These are phyloP conservation scores for Curvularia spicifera DNA, from an alignment of 2,329 filamentous ascomycete species.

Conservation along the genomic window DNA sequence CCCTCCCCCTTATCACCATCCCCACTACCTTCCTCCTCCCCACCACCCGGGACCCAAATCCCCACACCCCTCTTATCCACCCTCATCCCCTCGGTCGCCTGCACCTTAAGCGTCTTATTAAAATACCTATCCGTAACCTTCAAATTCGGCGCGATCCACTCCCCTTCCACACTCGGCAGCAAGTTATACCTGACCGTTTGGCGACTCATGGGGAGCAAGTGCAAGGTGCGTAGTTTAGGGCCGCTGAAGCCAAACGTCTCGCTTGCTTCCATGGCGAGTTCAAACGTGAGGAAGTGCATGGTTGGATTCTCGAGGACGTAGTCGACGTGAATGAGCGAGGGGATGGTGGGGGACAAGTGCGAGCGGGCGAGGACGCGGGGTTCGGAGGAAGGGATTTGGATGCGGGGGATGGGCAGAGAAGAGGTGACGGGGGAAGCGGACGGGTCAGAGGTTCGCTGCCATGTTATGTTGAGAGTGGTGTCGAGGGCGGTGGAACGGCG, in stretches of 20 bases:
- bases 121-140: slow-evolving; percentile 90
- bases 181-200: slow-evolving; percentile 76
- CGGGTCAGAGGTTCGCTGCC: slow-evolving; percentile 65
- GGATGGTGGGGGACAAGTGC: slow-evolving; percentile 39
- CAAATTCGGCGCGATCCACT: slow-evolving; percentile 75
- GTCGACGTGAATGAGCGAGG: slow-evolving; percentile 51
- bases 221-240: slow-evolving; percentile 78
- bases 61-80: slow-evolving; percentile 60
- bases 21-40: neutral
- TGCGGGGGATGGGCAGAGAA: slow-evolving; percentile 76
- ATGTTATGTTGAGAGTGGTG: slow-evolving; percentile 75
- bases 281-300: slow-evolving; percentile 92
- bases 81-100: slow-evolving; percentile 74
- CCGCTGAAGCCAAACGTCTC: slow-evolving; percentile 94
- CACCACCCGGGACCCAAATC: slow-evolving; percentile 47
- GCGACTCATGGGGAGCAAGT: slow-evolving; percentile 81
- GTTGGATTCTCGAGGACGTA: slow-evolving; percentile 93
- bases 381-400: slow-evolving; percentile 81
- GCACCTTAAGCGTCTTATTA: slow-evolving; percentile 83
- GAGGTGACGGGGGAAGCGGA: slow-evolving; percentile 50
- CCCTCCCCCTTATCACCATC: slow-evolving; percentile 2
- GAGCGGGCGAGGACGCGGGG: slow-evolving; percentile 75
- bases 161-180: slow-evolving; percentile 66
- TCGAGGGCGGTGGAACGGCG: slow-evolving; percentile 76
- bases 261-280: slow-evolving; percentile 87